Evolutionary conservation across 2,329 filamentous ascomycete genomes (phyloP), one percentile per base, ranked within the genome.

Genomic region (Exserohilum rostratum): DNA sequence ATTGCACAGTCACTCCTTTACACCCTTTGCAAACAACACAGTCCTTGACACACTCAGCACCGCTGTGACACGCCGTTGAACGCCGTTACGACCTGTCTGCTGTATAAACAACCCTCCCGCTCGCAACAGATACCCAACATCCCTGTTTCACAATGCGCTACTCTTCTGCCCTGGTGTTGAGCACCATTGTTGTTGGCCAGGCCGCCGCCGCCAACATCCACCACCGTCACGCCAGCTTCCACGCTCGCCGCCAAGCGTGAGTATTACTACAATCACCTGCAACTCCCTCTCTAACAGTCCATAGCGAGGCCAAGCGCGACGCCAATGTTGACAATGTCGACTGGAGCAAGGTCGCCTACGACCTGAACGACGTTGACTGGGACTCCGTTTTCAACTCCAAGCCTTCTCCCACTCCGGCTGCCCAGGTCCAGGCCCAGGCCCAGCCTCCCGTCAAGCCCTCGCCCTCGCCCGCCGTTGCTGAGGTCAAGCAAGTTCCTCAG

Each of bases 181-280:
- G 69, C 72, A 70, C 72, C 64, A 61, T 74, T 55, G 72, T 67
- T 50, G 65, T 66, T 59, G 71, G 72, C 55, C 67, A 70, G 62
- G 71, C 70, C 51, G 68, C 70, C 37, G 72, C 72, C 50, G 61
- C 55, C 55, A 63, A 67, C 58, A 35, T 64, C 38, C 65, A 68
- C 61, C 64, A 68, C 65, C 66, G 70, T 39, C 72, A 75, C 53
- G 68, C 71, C 58, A 67, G 63, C 62, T 74, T 75, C 69, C 73
- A 75, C 55, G 67, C 66, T 37, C 69, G 71, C 38, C 71, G 71
- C 52, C 58, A 68, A 57, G 63, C 65, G 69, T 74, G 50, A 64
- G 70, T 69, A 29, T n/a, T n/a, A n/a, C n/a, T 25, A 25, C 22
- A 25, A 33, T 40, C 27, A 43, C 25, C 27, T 10, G 22, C 18